Conservation (phyloP, 164 flowering plant species). For the Stephania yunnanensis region DNA sequence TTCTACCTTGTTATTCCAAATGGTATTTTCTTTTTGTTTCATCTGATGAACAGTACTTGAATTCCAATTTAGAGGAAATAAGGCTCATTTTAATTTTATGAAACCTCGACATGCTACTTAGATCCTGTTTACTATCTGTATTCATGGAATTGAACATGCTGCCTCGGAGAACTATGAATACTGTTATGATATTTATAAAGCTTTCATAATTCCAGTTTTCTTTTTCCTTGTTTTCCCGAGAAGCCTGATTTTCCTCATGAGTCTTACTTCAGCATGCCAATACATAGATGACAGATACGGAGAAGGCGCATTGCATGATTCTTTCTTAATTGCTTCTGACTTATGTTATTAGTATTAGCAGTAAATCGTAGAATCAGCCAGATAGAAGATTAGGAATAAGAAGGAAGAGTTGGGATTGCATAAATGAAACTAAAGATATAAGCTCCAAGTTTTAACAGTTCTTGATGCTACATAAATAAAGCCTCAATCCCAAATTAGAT, state of each 20-base stretch:
- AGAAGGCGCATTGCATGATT: not conserved
- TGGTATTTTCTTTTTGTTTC: not conserved
- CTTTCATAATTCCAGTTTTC: not conserved
- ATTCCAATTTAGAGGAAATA: not conserved
- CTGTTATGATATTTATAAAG: not conserved
- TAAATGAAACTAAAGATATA: not conserved
- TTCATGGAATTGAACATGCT: not conserved
- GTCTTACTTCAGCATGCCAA: not conserved
- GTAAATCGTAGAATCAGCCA: not conserved
- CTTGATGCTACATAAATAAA: not conserved
- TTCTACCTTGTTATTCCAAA: not conserved
- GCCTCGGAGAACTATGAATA: not conserved
- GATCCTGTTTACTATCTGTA: not conserved
- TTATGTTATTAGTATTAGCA: not conserved
- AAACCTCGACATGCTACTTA: not conserved
- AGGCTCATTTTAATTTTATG: not conserved
- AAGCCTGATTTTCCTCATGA: not conserved
- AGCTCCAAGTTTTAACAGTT: not conserved
- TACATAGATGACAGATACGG: not conserved
- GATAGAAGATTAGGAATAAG: not conserved
- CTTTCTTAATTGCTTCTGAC: not conserved
- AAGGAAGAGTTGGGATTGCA: not conserved
- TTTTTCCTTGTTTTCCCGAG: not conserved
- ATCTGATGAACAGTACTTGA: not conserved
- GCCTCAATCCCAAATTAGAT: not conserved